Evolutionary conservation across 2,329 filamentous ascomycete genomes (phyloP).

Genomic region (Aspergillus transmontanensis): DNA sequence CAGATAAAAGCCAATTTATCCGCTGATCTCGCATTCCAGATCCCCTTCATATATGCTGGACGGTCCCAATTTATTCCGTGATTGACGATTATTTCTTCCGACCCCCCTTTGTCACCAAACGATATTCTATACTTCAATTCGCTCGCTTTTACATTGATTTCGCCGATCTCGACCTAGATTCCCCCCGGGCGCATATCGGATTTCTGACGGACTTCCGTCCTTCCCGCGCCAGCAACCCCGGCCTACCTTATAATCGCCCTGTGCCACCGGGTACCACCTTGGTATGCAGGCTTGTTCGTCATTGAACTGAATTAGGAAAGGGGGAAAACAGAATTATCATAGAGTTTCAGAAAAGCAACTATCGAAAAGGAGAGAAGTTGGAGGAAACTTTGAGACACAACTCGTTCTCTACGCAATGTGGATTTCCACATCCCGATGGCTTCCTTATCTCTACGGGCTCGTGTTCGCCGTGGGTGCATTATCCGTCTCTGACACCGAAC

Average conservation of each 20-base stretch:
- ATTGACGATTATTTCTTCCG: neutral
- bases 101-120: neutral
- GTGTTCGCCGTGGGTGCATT: constrained; percentile 17
- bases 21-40: neutral
- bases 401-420: constrained; percentile 23
- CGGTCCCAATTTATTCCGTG: neutral
- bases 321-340: neutral
- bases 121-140: neutral
- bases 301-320: neutral
- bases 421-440: constrained; percentile 14
- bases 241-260: neutral
- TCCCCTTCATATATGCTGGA: neutral
- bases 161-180: neutral
- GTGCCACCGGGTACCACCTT: neutral
- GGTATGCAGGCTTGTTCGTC: neutral
- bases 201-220: neutral
- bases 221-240: neutral
- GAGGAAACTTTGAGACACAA: neutral
- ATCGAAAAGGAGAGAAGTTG: neutral
- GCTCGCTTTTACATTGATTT: neutral
- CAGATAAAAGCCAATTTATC: neutral
- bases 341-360: neutral
- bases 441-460: constrained; percentile 24
- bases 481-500: constrained; percentile 37
- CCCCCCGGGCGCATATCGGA: neutral